Conservation (phyloP, 306 rosid genomes). For the Pterocarpus macrocarpus region DNA sequence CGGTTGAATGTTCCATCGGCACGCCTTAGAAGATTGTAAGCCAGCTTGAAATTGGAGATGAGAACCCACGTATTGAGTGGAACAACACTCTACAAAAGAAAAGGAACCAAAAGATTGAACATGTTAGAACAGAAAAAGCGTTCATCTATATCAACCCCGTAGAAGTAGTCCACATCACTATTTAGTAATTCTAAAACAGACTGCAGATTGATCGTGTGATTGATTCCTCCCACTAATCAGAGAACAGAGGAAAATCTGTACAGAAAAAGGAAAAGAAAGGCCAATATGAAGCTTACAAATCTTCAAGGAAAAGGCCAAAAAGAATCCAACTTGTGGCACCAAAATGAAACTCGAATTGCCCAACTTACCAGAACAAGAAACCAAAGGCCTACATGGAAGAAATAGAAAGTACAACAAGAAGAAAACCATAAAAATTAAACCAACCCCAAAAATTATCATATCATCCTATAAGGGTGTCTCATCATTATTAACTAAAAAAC, state of each 20-base stretch:
- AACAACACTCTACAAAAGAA: conserved; percentile 69
- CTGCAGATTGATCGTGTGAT: conserved; percentile 10
- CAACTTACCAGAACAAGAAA: conserved; percentile 59
- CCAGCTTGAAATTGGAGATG: conserved; percentile 92
- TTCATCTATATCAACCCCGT: no score
- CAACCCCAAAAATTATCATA: conserved; percentile 1
- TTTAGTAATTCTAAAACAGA: neutral
- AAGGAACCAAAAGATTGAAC: neutral
- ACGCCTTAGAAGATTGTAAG: conserved; percentile 88
- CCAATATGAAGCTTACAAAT: conserved; percentile 25
- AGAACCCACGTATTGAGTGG: conserved; percentile 91
- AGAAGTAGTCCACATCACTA: neutral
- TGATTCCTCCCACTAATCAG: neutral
- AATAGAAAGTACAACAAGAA: conserved; percentile 28
- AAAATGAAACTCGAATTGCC: conserved; percentile 35
- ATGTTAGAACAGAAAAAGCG: neutral
- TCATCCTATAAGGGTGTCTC: neutral
- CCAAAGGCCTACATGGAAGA: conserved; percentile 38
- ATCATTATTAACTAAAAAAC: conserved; percentile 24
- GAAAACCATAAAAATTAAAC: neutral
- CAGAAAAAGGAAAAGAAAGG: conserved; percentile 8
- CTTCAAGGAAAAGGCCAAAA: conserved; percentile 23
- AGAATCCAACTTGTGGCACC: conserved; percentile 25
- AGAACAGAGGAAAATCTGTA: conserved; percentile 7
- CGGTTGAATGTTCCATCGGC: conserved; percentile 89